phyloP scores from a whole-genome alignment of 2,329 filamentous ascomycete genomes.

The Fusarium redolens region DNA sequence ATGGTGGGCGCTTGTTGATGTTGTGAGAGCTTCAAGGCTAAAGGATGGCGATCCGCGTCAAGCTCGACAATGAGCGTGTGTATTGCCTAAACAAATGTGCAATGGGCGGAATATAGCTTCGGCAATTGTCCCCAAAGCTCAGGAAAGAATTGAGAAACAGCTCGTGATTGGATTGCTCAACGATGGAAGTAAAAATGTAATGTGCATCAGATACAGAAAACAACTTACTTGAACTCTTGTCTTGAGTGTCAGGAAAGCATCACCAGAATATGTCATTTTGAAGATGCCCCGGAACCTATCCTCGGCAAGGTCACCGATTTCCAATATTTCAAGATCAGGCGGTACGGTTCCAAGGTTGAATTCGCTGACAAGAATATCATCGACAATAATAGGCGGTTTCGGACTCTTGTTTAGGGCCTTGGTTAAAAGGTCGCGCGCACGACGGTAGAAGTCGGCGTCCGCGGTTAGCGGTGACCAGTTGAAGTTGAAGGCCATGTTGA shows the following conservation, averaged over 20 bases:
- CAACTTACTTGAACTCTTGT: constrained; percentile 87
- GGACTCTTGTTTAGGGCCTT: constrained; percentile 96
- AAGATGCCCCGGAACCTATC: constrained; percentile 98
- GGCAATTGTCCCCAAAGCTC: constrained; percentile 6
- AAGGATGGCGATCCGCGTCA: constrained; percentile 5
- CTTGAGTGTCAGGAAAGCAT: constrained; percentile 94
- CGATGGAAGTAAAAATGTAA: not conserved
- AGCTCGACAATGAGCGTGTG: not conserved
- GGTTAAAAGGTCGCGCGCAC: constrained; percentile 93
- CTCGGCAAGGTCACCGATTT: constrained; percentile 97
- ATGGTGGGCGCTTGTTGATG: constrained; percentile 9
- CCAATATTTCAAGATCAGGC: constrained; percentile 94
- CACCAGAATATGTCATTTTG: constrained; percentile 98
- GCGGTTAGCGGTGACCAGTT: constrained; percentile 99
- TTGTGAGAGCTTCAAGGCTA: constrained; percentile 3
- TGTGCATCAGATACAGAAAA: constrained; percentile 6
- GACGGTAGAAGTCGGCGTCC: constrained; percentile 89
- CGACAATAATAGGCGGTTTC: constrained; percentile 98
- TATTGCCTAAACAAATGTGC: not conserved
- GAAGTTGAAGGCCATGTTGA: constrained; percentile 99
- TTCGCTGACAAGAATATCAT: constrained; percentile 98
- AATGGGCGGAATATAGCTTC: not conserved
- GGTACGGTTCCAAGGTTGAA: constrained; percentile 95
- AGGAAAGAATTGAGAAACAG: not conserved
- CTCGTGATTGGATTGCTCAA: not conserved